Conservation (phyloP, 345 rosid genomes). For the Camelina hispida region DNA sequence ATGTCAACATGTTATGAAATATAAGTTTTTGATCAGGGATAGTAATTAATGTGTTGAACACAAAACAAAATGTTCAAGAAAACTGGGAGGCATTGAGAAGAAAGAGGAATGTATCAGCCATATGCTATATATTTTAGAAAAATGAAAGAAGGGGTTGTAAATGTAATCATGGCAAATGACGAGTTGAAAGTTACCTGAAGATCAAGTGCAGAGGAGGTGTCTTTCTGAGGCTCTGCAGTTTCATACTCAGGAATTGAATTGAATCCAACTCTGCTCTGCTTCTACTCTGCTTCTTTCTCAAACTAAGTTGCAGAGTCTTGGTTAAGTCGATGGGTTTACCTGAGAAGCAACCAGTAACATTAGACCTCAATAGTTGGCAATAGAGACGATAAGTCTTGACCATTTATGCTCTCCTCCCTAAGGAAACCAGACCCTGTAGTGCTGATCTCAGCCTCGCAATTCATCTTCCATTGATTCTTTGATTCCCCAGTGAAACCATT, state of each 20-base stretch:
- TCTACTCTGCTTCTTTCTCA: conserved; percentile 64
- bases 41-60: neutral
- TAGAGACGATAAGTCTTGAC: conserved; percentile 50
- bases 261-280: conserved; percentile 72
- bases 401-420: conserved; percentile 54
- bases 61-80: neutral
- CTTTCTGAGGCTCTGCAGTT: conserved; percentile 50
- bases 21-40: neutral
- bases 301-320: conserved; percentile 67
- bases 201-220: conserved; percentile 45
- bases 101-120: neutral
- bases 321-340: conserved; percentile 81
- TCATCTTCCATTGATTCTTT: conserved; percentile 71
- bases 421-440: conserved; percentile 55
- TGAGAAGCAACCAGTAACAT: conserved; percentile 78
- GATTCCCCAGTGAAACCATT: conserved; percentile 56
- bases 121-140: conserved; percentile 13
- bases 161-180: conserved; percentile 8
- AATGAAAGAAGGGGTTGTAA: too few species aligned
- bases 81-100: neutral
- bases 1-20: too few species aligned
- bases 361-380: conserved; percentile 78
- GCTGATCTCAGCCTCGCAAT: conserved; percentile 56
- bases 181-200: conserved; percentile 56
- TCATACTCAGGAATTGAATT: conserved; percentile 86